Percentiles rank a stretch among this genome's conserved stretches.
phyloP scores from a whole-genome alignment of 2,329 filamentous ascomycete species.

The Lasiodiplodia sp. region DNA sequence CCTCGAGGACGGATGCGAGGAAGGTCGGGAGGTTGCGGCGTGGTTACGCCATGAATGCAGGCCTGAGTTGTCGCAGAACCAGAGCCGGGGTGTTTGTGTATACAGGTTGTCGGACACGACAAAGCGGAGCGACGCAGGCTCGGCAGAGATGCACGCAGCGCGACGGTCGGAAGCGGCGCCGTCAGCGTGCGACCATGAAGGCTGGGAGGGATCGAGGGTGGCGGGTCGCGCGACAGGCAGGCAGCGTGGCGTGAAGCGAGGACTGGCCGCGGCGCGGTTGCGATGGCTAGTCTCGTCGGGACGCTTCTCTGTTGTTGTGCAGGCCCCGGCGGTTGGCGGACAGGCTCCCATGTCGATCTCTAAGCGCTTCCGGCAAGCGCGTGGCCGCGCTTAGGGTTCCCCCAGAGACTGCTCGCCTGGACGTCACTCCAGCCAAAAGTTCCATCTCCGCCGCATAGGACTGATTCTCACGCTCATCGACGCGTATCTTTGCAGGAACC shows the following conservation, averaged over 20 bases:
- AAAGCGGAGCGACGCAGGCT: constrained; percentile 25
- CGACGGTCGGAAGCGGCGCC: constrained; percentile 14
- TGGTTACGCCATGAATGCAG: constrained; percentile 26
- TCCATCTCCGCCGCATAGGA: neutral
- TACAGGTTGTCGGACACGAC: constrained; percentile 8
- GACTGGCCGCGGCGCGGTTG: constrained; percentile 25
- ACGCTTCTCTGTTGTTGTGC: constrained; percentile 25
- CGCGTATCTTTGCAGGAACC: neutral
- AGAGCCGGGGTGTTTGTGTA: constrained; percentile 23
- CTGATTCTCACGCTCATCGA: neutral
- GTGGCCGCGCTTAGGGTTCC: constrained; percentile 8
- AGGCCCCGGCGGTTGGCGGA: constrained; percentile 16
- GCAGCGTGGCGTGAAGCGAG: constrained; percentile 27
- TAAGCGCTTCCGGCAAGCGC: constrained; percentile 24
- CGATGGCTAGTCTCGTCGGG: constrained; percentile 15
- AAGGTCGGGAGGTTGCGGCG: constrained; percentile 14
- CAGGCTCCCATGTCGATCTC: constrained; percentile 20
- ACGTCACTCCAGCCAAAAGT: constrained; percentile 24
- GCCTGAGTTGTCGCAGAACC: constrained; percentile 22
- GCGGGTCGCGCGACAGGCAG: constrained; percentile 22
- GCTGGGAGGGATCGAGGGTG: constrained; percentile 1
- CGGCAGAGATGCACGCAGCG: constrained; percentile 15
- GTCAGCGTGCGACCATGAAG: constrained; percentile 13
- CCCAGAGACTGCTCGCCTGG: constrained; percentile 19
- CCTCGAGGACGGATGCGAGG: constrained; percentile 13